Percentiles rank a stretch among this genome's conserved stretches.
These are phyloP conservation scores for Aureobasidium uvarum DNA, from an alignment of 2,329 filamentous ascomycete genomes.

Conservation along the genomic window DNA sequence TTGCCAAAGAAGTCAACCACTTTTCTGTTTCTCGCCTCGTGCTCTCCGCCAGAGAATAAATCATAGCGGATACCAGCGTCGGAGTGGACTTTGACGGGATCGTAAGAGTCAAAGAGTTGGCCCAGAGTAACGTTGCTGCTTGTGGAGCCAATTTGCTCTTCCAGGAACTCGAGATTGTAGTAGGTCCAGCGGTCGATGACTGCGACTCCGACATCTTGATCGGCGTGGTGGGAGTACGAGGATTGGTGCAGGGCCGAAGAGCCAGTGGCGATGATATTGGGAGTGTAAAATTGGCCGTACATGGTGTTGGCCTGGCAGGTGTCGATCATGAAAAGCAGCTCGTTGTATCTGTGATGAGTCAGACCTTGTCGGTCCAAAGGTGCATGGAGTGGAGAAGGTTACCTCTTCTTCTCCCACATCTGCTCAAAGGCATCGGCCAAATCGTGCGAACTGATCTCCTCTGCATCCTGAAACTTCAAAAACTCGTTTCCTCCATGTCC, in stretches of 20 bases:
- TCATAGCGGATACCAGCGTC: slow-evolving; percentile 92
- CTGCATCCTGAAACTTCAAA: slow-evolving; percentile 95
- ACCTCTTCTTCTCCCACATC: slow-evolving; percentile 99
- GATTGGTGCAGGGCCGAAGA: slow-evolving; percentile 94
- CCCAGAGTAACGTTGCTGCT: slow-evolving; percentile 86
- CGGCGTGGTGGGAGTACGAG: slow-evolving; percentile 95
- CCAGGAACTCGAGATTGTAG: slow-evolving; percentile 95
- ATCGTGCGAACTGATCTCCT: slow-evolving; percentile 96
- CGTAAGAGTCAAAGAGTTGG: slow-evolving; percentile 94
- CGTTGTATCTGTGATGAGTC: slow-evolving; percentile 63
- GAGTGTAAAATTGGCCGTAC: slow-evolving; percentile 97
- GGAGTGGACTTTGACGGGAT: slow-evolving; percentile 90
- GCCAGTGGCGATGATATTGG: slow-evolving; percentile 97
- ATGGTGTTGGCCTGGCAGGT: slow-evolving; percentile 99
- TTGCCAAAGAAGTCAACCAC: slow-evolving; percentile 99
- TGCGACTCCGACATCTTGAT: slow-evolving; percentile 95
- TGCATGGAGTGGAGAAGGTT: slow-evolving; percentile 29
- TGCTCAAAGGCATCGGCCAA: slow-evolving; percentile 96
- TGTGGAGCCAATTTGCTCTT: slow-evolving; percentile 81
- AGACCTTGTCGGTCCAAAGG: not conserved
- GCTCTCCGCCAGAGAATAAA: slow-evolving; percentile 82
- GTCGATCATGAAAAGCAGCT: slow-evolving; percentile 99
- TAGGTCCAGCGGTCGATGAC: slow-evolving; percentile 99
- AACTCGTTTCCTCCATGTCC: slow-evolving; percentile 98
- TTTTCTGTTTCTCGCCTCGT: slow-evolving; percentile 71